These are phyloP conservation scores for Naegleria fowleri DNA, from an alignment of 208 protist species.

Conservation along the genomic window DNA sequence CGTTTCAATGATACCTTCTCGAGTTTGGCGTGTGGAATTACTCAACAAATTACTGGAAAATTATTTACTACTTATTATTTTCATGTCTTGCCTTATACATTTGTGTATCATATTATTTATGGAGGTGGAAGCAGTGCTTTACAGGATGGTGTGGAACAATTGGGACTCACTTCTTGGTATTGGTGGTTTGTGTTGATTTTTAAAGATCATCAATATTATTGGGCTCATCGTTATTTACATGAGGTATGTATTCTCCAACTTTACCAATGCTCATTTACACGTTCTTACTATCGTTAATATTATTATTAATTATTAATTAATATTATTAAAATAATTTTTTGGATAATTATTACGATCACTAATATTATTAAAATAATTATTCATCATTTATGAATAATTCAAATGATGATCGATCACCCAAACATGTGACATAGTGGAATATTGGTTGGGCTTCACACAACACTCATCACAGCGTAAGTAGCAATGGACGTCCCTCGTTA, in stretches of 20 bases:
- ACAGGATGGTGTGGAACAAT: background rate
- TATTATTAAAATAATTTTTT: too few species aligned
- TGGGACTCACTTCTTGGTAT: background rate
- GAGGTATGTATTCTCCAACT: too few species aligned
- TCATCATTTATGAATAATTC: too few species aligned
- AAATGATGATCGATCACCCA: too few species aligned
- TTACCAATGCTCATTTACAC: too few species aligned
- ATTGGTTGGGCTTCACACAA: background rate
- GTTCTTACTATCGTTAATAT: too few species aligned
- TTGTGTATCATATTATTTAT: background rate
- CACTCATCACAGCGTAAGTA: background rate
- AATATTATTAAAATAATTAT: too few species aligned
- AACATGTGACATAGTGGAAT: background rate
- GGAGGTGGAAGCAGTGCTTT: background rate
- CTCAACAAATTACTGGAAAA: background rate
- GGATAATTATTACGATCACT: too few species aligned
- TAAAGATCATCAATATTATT: conserved; percentile 18
- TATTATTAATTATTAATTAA: too few species aligned
- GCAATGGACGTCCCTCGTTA: too few species aligned
- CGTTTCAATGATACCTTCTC: background rate
- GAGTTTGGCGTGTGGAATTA: background rate
- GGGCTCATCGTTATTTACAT: background rate
- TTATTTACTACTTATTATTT: background rate
- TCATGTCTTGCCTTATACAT: background rate
- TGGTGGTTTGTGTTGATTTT: background rate